A percentile compares a stretch with the other conserved stretches of the same genome.
Conservation (phyloP, 2,329 filamentous ascomycete species). For the Setomelanomma holmii region DNA sequence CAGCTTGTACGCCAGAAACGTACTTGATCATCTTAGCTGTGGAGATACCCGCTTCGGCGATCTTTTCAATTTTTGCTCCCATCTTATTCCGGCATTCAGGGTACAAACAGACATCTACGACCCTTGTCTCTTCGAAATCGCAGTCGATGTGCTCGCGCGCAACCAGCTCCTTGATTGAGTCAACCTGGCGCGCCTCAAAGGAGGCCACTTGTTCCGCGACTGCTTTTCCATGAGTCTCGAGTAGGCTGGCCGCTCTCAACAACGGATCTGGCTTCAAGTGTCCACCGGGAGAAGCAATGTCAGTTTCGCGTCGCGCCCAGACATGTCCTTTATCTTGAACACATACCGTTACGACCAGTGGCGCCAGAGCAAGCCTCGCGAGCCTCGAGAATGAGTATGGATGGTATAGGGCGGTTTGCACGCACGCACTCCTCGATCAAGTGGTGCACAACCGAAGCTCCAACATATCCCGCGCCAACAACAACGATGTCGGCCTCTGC, state of each 20-base stretch:
- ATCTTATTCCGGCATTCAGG: constrained; percentile 10
- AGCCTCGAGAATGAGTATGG: constrained; percentile 55
- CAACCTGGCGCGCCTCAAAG: constrained; percentile 17
- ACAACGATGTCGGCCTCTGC: constrained; percentile 12
- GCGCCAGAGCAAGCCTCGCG: constrained; percentile 59
- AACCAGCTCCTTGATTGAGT: constrained; percentile 13
- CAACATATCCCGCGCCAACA: constrained; percentile 19
- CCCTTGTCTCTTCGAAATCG: constrained; percentile 19
- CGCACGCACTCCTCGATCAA: constrained; percentile 10
- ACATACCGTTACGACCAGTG: constrained; percentile 61
- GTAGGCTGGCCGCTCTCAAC: constrained; percentile 12
- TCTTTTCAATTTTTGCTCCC: constrained; percentile 6
- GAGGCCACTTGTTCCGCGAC: constrained; percentile 18
- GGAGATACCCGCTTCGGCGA: constrained; percentile 10
- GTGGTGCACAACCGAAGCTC: constrained; percentile 18
- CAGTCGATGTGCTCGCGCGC: constrained; percentile 13
- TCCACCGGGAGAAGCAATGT: constrained; percentile 3
- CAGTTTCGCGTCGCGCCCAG: background rate
- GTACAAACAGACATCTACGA: constrained; percentile 15
- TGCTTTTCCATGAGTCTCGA: constrained; percentile 14
- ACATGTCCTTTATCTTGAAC: background rate
- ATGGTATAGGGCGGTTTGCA: constrained; percentile 3
- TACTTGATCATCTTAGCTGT: constrained; percentile 11
- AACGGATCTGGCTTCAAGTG: constrained; percentile 48
- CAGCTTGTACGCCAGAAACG: constrained; percentile 8